Evolutionary conservation across 73 alveolate species (phyloP).

Genomic region (Tetrahymena malaccensis): DNA sequence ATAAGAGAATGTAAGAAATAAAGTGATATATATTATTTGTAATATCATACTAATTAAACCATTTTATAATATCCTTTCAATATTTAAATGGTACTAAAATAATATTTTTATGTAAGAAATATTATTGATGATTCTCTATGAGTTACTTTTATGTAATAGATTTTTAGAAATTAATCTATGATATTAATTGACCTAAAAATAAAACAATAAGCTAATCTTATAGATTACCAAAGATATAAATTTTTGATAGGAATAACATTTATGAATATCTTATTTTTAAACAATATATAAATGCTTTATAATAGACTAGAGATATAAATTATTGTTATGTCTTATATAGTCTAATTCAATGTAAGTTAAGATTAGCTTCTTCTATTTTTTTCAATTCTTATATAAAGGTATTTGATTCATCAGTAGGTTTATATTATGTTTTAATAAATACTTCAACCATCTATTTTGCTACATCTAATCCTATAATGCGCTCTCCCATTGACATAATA

Average conservation of each 20-base stretch:
- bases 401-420: background rate
- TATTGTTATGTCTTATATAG: too few species aligned
- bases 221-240: background rate
- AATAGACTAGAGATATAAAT: background rate
- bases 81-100: too few species aligned
- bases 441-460: slow-evolving; percentile 53
- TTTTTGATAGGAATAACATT: background rate
- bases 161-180: background rate
- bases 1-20: too few species aligned
- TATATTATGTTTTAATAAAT: slow-evolving; percentile 5
- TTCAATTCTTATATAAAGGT: background rate
- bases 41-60: too few species aligned
- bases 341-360: background rate
- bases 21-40: too few species aligned
- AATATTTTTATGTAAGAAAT: too few species aligned
- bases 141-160: too few species aligned
- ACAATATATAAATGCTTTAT: background rate
- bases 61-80: too few species aligned
- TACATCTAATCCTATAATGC: slow-evolving; percentile 43
- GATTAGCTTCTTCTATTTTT: background rate
- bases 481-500: slow-evolving; percentile 54
- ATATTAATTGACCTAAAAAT: too few species aligned
- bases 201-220: background rate
- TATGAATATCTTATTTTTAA: too few species aligned
- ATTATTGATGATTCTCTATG: too few species aligned